Evolutionary conservation across 495 filamentous ascomycete species (phyloP), one percentile per base, ranked within the genome.

Genomic region (Delitschia confertaspora): DNA sequence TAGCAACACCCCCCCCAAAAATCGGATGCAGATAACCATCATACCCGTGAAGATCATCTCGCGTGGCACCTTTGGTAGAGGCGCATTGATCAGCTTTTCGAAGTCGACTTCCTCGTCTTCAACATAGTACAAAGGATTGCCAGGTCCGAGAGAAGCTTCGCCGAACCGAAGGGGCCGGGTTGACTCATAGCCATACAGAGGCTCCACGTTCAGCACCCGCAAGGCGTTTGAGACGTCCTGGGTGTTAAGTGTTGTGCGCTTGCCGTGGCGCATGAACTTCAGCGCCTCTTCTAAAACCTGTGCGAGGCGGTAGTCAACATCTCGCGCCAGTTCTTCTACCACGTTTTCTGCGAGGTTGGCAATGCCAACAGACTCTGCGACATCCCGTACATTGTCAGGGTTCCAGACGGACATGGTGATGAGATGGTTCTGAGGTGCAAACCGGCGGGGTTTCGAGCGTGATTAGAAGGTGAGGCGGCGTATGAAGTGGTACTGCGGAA

Each of bases 81-180:
- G 85, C 29, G 83, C 83, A 67, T 98, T 98, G 60, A 98, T 96
- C 51, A 98, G 65, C 66, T 95, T 95, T 66, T 98, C 91, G 58
- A 98, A 95, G 60, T 98, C 91, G 21, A 95, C 80, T 68, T 98
- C 91, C 56, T 98, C 91, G 65, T 98, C 91, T 59, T 98, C 93
- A 21, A 98, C 82, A 56, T 98, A 98, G 69, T 84, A 98, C 10
- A 98, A 70, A 27, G 89, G 88, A 61, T 96, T 88, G n/a, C 86
- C 87, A 6, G 88, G 86, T 0, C 91, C 91, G 24, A 98, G 68
- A 10, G 82, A 89, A 2, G 91, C 91, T 65, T 96, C 91, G 19
- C 93, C 93, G 56, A 89, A 98, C 26, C 80, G 74, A 47, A 98
- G 65, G 2, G 88, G 84, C 9, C 89, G 72, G 1, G 80, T 82